Conservation (phyloP, 805 yeast species). For the Priceomyces fermenticarens region DNA sequence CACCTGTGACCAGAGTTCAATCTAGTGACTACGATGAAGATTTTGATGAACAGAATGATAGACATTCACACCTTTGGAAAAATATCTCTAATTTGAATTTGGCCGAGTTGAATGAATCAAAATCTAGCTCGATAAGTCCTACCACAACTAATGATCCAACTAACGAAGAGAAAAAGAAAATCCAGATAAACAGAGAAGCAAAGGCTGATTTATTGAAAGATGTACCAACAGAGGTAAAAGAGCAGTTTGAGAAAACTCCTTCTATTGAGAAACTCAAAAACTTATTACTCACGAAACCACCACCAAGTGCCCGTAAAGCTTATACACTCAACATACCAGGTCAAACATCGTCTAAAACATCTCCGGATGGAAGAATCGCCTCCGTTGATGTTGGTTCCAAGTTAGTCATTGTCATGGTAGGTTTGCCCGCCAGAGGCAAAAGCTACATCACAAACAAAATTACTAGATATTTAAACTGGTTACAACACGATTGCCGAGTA, state of each 20-base stretch:
- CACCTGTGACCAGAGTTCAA: constrained; percentile 43
- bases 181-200: constrained; percentile 16
- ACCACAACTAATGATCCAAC: constrained; percentile 5
- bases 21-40: constrained; percentile 27
- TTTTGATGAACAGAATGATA: constrained; percentile 12
- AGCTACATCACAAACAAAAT: constrained; percentile 90
- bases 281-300: constrained; percentile 33
- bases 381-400: constrained; percentile 73
- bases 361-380: constrained; percentile 71
- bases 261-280: constrained; percentile 37
- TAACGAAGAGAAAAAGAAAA: constrained; percentile 2
- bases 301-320: constrained; percentile 52
- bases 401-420: constrained; percentile 94
- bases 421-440: constrained; percentile 93
- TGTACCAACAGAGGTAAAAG: constrained; percentile 32
- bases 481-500: constrained; percentile 84
- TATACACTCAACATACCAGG: constrained; percentile 93
- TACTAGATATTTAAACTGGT: constrained; percentile 88
- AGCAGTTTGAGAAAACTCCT: constrained; percentile 39
- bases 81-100: constrained; percentile 41
- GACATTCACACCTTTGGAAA: constrained; percentile 8
- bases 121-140: constrained; percentile 12
- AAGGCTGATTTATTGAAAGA: constrained; percentile 31
- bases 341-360: constrained; percentile 72
- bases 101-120: constrained; percentile 23